phyloP scores from a whole-genome alignment of 352 stramenopile genomes.

The Pythium myriotylum region DNA sequence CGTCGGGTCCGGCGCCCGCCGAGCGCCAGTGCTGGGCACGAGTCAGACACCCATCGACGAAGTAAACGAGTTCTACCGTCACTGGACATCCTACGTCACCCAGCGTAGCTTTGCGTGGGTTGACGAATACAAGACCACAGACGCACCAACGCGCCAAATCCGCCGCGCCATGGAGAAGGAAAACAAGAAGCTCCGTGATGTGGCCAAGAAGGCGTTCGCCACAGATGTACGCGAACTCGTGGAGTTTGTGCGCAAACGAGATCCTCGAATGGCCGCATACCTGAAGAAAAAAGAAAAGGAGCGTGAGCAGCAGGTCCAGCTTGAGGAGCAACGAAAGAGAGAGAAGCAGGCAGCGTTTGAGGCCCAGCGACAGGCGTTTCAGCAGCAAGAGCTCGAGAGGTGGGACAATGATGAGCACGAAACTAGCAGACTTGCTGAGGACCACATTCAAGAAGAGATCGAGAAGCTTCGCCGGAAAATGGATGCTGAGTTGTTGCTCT shows the following conservation, averaged over 20 bases:
- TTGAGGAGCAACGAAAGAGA: slow-evolving; percentile 56
- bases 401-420: slow-evolving; percentile 48
- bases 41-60: slow-evolving; percentile 44
- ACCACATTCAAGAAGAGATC: slow-evolving; percentile 66
- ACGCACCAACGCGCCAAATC: slow-evolving; percentile 76
- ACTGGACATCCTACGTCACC: slow-evolving; percentile 79
- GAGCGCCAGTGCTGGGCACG: slow-evolving; percentile 56
- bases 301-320: slow-evolving; percentile 43
- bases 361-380: slow-evolving; percentile 60
- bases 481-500: slow-evolving; percentile 68
- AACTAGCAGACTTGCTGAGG: slow-evolving; percentile 54
- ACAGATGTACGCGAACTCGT: slow-evolving; percentile 80
- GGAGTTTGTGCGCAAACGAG: slow-evolving; percentile 81
- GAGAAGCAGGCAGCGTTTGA: slow-evolving; percentile 67
- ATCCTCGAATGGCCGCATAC: slow-evolving; percentile 68
- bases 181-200: slow-evolving; percentile 86
- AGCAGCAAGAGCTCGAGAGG: slow-evolving; percentile 64
- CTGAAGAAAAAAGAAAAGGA: slow-evolving; percentile 73
- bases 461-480: slow-evolving; percentile 68
- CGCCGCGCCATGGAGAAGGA: slow-evolving; percentile 87
- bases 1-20: slow-evolving; percentile 7
- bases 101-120: slow-evolving; percentile 78
- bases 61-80: slow-evolving; percentile 73
- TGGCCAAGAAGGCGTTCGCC: slow-evolving; percentile 76
- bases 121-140: slow-evolving; percentile 83